Conservation (phyloP, 805 yeast genomes). For the Candida pini region DNA sequence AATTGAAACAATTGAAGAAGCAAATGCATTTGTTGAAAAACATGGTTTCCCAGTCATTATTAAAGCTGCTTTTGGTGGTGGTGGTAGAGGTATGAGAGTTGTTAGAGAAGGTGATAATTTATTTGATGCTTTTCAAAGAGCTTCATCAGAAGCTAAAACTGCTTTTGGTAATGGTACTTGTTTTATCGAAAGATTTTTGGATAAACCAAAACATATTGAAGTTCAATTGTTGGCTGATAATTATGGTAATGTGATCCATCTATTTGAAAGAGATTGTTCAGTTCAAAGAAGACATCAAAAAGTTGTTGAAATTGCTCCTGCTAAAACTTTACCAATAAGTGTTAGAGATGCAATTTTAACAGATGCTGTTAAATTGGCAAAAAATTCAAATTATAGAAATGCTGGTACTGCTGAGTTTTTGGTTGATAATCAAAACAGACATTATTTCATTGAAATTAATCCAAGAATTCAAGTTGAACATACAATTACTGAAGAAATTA, state of each 20-base stretch:
- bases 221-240: conserved; percentile 92
- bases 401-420: conserved; percentile 99
- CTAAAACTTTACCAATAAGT: conserved; percentile 73
- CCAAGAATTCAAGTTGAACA: conserved; percentile 99
- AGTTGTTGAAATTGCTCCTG: conserved; percentile 98
- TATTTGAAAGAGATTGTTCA: conserved; percentile 98
- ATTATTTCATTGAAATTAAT: conserved; percentile 95
- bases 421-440: conserved; percentile 90
- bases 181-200: conserved; percentile 91
- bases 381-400: conserved; percentile 82
- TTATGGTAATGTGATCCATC: conserved; percentile 90
- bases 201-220: conserved; percentile 96
- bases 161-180: conserved; percentile 99
- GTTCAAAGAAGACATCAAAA: conserved; percentile 99
- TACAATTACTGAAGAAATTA: conserved; percentile 97
- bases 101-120: conserved; percentile 94
- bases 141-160: conserved; percentile 87
- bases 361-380: conserved; percentile 92
- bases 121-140: conserved; percentile 87
- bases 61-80: conserved; percentile 99
- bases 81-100: conserved; percentile 99
- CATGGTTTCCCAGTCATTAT: conserved; percentile 95
- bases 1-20: conserved; percentile 73
- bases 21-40: conserved; percentile 68
- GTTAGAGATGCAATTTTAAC: conserved; percentile 89